These are phyloP conservation scores for Debaryomycetaceae sp. DNA, from an alignment of 1,139 yeast species.

Conservation along the genomic window DNA sequence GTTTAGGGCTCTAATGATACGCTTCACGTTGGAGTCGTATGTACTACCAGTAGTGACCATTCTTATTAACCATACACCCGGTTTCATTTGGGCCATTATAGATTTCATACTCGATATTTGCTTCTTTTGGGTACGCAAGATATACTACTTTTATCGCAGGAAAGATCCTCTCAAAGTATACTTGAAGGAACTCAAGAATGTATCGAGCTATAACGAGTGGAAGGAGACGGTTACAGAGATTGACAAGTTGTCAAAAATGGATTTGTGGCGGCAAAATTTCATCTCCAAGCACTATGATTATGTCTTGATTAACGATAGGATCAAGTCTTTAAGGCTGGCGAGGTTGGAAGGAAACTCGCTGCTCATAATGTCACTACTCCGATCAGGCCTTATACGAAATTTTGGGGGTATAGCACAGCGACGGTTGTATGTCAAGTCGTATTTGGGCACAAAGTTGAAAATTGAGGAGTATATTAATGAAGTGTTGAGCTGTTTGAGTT, in stretches of 20 bases:
- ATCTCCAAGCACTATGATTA: constrained; percentile 83
- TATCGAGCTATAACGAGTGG: constrained; percentile 59
- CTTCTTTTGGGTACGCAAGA: constrained; percentile 53
- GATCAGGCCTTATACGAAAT: constrained; percentile 83
- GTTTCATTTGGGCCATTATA: constrained; percentile 56
- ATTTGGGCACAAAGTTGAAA: constrained; percentile 80
- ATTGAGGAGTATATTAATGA: constrained; percentile 86
- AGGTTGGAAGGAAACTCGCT: constrained; percentile 56
- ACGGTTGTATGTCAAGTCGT: constrained; percentile 73
- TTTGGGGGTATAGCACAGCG: constrained; percentile 89
- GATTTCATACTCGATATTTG: constrained; percentile 58
- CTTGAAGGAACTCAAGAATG: constrained; percentile 36
- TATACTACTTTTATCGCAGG: constrained; percentile 35
- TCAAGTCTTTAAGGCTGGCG: constrained; percentile 60
- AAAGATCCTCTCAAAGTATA: constrained; percentile 41
- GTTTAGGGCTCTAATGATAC: constrained; percentile 1
- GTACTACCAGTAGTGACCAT: constrained; percentile 22
- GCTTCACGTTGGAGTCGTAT: background rate
- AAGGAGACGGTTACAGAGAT: constrained; percentile 53
- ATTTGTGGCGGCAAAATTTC: constrained; percentile 83
- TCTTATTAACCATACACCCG: constrained; percentile 51
- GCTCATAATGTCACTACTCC: constrained; percentile 60
- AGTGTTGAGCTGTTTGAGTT: constrained; percentile 66
- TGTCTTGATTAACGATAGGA: constrained; percentile 70
- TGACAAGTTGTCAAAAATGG: constrained; percentile 66